Evolutionary conservation across 495 filamentous ascomycete genomes (phyloP).

Genomic region (Trichoderma asperelloides): DNA sequence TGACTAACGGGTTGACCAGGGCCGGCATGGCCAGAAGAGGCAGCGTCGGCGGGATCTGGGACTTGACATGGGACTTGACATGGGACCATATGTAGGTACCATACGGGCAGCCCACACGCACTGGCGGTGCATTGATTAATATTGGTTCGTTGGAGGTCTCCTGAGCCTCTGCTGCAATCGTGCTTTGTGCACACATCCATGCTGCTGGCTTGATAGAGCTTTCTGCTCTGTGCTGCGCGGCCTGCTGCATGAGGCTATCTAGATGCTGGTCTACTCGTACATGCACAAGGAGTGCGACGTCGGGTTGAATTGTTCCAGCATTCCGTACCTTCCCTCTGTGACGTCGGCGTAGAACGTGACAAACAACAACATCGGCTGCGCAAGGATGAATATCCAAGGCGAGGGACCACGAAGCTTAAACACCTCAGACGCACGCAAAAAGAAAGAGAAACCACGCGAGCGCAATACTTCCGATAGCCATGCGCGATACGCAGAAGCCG

Average conservation of each 20-base stretch:
- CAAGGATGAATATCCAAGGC: background rate
- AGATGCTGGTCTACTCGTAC: background rate
- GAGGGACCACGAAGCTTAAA: background rate
- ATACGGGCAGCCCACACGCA: background rate
- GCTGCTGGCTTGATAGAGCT: background rate
- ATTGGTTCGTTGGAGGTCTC: background rate
- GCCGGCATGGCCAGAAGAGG: slow-evolving; percentile 5
- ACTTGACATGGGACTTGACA: background rate
- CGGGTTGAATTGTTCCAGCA: background rate
- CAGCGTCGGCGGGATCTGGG: slow-evolving; percentile 6
- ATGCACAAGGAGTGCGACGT: background rate
- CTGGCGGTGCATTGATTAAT: background rate
- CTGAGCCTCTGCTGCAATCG: slow-evolving; percentile 1
- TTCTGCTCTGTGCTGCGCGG: background rate
- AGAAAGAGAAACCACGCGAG: background rate
- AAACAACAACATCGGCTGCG: background rate
- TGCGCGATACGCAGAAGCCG: background rate
- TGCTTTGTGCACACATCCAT: background rate
- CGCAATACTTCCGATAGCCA: background rate
- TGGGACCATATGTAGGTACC: slow-evolving; percentile 6
- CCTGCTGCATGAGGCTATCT: background rate
- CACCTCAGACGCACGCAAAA: background rate
- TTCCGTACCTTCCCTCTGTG: slow-evolving; percentile 7
- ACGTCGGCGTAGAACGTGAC: background rate
- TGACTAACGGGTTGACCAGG: slow-evolving; percentile 4